Conservation (phyloP, 305 asterid species). For the Nicotiana rustica region DNA sequence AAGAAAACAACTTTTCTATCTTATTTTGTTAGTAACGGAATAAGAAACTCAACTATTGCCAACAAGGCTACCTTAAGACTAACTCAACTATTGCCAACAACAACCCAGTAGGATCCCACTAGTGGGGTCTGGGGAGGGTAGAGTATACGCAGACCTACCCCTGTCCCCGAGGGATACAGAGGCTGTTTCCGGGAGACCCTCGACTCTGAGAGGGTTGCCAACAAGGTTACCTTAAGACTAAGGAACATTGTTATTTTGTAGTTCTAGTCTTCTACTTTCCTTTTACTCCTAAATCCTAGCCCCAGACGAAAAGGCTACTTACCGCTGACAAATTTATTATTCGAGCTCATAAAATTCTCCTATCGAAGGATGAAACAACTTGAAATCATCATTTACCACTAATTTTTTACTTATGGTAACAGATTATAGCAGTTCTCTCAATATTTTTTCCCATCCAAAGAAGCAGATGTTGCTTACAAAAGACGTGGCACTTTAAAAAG, state of each 20-base stretch:
- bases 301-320: background rate
- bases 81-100: too few relatives aligned
- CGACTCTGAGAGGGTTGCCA: too few relatives aligned
- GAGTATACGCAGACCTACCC: too few relatives aligned
- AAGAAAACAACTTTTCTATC: slow-evolving; percentile 10
- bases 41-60: background rate
- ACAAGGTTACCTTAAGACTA: too few relatives aligned
- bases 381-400: background rate
- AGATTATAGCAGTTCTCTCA: background rate
- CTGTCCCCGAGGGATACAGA: too few relatives aligned
- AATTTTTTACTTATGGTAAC: background rate
- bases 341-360: too few relatives aligned
- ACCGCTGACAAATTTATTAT: too few relatives aligned
- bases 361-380: too few relatives aligned
- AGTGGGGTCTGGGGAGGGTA: too few relatives aligned
- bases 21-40: background rate
- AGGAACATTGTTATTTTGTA: background rate
- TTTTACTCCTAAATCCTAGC: background rate
- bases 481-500: background rate
- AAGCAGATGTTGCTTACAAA: slow-evolving; percentile 8
- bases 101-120: too few relatives aligned
- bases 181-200: too few relatives aligned
- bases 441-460: background rate
- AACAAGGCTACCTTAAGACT: background rate
- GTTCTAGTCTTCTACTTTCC: background rate